A percentile compares a stretch with the other conserved stretches of the same genome.
Evolutionary conservation across 2,329 filamentous ascomycete species (phyloP).

Genomic region (Metarhizium guizhouense): DNA sequence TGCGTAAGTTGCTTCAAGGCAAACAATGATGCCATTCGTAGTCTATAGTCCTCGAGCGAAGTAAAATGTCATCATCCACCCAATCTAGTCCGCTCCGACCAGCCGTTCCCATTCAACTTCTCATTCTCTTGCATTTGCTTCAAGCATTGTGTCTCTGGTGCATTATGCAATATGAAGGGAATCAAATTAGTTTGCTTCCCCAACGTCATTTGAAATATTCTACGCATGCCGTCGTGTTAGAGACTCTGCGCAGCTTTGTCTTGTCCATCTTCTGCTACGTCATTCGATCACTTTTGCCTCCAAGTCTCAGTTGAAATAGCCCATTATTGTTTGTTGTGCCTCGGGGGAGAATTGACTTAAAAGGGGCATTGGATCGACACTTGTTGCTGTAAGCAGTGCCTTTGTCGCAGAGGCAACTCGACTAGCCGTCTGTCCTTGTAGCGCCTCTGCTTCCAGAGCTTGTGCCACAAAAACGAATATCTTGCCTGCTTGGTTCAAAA

Average conservation of each 20-base stretch:
- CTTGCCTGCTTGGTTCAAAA: conserved; percentile 68
- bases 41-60: neutral
- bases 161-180: neutral
- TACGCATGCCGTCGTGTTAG: neutral
- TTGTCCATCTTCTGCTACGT: neutral
- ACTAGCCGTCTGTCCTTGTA: conserved; percentile 74
- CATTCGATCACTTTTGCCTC: neutral
- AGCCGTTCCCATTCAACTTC: neutral
- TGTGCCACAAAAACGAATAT: conserved; percentile 80
- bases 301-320: conserved; percentile 58
- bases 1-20: neutral
- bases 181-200: neutral
- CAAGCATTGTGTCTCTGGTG: neutral
- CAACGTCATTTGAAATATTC: neutral
- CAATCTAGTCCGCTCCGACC: neutral
- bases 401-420: conserved; percentile 73
- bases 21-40: neutral
- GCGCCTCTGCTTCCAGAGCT: conserved; percentile 81
- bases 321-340: conserved; percentile 70
- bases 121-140: neutral
- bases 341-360: conserved; percentile 69
- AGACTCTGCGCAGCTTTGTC: neutral
- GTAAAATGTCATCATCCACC: neutral
- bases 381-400: conserved; percentile 62
- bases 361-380: conserved; percentile 66